Base-by-base conservation (phyloP, 2,329 filamentous ascomycete species). In the Neobulgaria alba region DNA sequence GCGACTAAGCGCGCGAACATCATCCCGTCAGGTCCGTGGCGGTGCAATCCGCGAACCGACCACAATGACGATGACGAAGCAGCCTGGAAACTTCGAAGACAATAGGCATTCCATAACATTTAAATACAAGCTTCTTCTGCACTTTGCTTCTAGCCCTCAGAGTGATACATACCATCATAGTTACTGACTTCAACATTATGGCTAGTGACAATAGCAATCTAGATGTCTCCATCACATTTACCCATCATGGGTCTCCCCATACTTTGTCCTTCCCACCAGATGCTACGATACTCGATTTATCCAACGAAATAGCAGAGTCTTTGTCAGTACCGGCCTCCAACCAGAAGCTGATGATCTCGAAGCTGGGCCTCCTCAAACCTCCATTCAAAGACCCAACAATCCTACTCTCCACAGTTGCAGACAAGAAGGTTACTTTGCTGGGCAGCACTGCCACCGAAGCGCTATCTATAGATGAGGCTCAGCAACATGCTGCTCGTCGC, bases 331-430 rank as follows among this genome's bases (percentile, higher is more conserved):
- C 81, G 0, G 45, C 63, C 26, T 58, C 67, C 8, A 78, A 85
- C 60, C 81, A 85, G 56, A 86, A 86, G 58, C 71, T 83, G 57
- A 68, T 85, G 49, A 69, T 77, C 10, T 70, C 79, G 31, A 83
- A 82, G 56, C 65, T 73, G 5, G 79, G 79, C 19, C 65, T 85
- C 2, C 68, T 83, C 18, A 82, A 78, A 49, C 65, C 70, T 0
- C 79, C 80, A 1, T 79, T 82, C 64, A 75, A 75, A 57, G 67
- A 81, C 48, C 68, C 76, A 1, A 52, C 63, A 2, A 62, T 77
- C 33, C 61, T 67, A 7, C 38, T 61, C 3, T 64, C 79, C 43
- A 54, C 60, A 5, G 56, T 69, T 3, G 62, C 82, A 2, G 61
- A 66, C 44, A 79, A 76, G 59, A 79, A 79, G 45, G 71, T 84